Evolutionary conservation across 306 rosid genomes (phyloP).

Genomic region (Pyrus pyrifolia): DNA sequence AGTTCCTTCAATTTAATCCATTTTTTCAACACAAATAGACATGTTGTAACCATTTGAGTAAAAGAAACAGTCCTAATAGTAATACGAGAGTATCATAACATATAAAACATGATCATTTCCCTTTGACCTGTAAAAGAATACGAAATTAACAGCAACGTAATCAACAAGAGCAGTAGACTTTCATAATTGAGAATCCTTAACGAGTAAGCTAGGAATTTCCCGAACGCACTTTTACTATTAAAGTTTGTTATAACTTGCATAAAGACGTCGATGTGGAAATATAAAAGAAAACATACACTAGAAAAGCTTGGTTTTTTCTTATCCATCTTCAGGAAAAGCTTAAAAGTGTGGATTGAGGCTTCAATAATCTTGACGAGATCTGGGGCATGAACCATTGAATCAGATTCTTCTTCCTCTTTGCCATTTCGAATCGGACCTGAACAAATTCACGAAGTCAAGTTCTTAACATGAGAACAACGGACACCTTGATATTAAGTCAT

Average conservation of each 20-base stretch:
- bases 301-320: conserved; percentile 37
- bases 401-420: conserved; percentile 47
- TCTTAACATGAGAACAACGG: conserved; percentile 3
- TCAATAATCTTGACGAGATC: conserved; percentile 65
- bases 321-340: conserved; percentile 70
- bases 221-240: no score
- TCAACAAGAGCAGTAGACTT: no score
- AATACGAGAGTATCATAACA: background rate
- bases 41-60: background rate
- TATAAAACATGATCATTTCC: background rate
- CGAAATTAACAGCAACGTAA: no score
- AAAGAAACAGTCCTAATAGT: background rate
- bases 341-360: conserved; percentile 66
- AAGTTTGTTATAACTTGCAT: no score
- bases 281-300: background rate
- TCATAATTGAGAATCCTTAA: no score
- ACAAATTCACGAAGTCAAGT: conserved; percentile 18
- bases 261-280: background rate
- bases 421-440: conserved; percentile 58
- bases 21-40: conserved; percentile 46
- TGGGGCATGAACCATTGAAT: conserved; percentile 50
- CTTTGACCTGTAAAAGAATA: background rate
- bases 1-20: conserved; percentile 61
- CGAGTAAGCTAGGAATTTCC: no score
- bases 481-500: background rate